phyloP scores from a whole-genome alignment of 495 filamentous ascomycete genomes.

The Amorphotheca resinae region DNA sequence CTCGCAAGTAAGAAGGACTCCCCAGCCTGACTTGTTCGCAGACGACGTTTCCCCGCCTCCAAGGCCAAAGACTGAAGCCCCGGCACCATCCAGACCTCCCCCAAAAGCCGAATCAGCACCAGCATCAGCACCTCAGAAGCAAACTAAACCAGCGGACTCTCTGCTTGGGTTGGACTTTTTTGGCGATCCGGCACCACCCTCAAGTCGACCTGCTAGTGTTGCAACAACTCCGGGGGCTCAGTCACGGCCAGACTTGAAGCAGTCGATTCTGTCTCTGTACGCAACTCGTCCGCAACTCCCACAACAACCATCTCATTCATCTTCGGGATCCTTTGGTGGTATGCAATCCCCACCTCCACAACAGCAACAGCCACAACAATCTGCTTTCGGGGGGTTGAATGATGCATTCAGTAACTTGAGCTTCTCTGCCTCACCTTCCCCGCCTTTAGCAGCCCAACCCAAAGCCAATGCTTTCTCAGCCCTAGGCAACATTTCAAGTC shows the following conservation, averaged over 20 bases:
- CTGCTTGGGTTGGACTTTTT: slow-evolving; percentile 91
- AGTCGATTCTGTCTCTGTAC: slow-evolving; percentile 92
- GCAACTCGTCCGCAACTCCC: slow-evolving; percentile 60
- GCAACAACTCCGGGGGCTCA: slow-evolving; percentile 48
- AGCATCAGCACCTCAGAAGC: slow-evolving; percentile 40
- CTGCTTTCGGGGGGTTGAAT: slow-evolving; percentile 59
- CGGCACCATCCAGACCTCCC: slow-evolving; percentile 52
- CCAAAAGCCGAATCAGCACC: slow-evolving; percentile 52
- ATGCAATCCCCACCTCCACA: slow-evolving; percentile 50
- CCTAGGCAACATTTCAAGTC: slow-evolving; percentile 47
- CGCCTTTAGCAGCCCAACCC: slow-evolving; percentile 40
- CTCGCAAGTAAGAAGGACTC: slow-evolving; percentile 30
- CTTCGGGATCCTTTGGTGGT: slow-evolving; percentile 49
- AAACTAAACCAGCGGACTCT: slow-evolving; percentile 66
- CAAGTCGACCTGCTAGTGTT: slow-evolving; percentile 62
- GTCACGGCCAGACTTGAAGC: slow-evolving; percentile 88
- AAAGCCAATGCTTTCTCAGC: slow-evolving; percentile 65
- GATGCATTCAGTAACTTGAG: slow-evolving; percentile 81
- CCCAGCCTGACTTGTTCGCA: slow-evolving; percentile 38
- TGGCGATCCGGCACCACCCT: slow-evolving; percentile 50
- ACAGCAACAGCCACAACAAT: slow-evolving; percentile 27
- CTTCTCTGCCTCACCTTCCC: slow-evolving; percentile 46
- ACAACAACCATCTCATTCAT: slow-evolving; percentile 44
- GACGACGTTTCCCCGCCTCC: slow-evolving; percentile 27
- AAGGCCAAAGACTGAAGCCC: slow-evolving; percentile 44